Percentiles rank a stretch among this genome's conserved stretches.
These are phyloP conservation scores for Elaeis oleifera DNA, from an alignment of 202 grass and related monocot species.

Conservation along the genomic window DNA sequence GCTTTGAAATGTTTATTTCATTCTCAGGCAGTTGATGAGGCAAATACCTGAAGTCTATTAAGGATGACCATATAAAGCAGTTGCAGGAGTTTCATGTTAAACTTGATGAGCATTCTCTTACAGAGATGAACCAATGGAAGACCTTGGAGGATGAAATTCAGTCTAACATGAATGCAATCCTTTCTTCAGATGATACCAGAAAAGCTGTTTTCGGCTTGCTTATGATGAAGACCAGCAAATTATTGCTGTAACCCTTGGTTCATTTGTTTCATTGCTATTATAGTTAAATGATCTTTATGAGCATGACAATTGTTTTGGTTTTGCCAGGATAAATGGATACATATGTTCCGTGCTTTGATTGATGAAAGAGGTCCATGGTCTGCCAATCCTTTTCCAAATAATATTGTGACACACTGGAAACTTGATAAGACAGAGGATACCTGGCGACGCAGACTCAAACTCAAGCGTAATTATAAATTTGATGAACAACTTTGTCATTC, in stretches of 20 bases:
- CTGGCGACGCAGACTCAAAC: constrained; percentile 80
- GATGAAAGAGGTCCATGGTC: constrained; percentile 95
- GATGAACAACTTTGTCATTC: constrained; percentile 73
- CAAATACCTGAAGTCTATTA: constrained; percentile 57
- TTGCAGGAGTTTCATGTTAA: constrained; percentile 75
- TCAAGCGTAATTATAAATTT: constrained; percentile 96
- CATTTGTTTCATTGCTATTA: constrained; percentile 8
- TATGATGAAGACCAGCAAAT: constrained; percentile 96
- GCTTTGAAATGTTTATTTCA: constrained; percentile 23
- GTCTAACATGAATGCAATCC: constrained; percentile 52
- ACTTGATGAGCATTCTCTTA: constrained; percentile 52
- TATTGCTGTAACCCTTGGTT: constrained; percentile 61
- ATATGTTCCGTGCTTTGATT: constrained; percentile 74
- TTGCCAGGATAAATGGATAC: constrained; percentile 92
- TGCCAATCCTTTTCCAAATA: constrained; percentile 85
- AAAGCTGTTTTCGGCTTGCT: constrained; percentile 71
- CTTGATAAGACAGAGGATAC: constrained; percentile 94
- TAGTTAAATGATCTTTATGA: too few species aligned
- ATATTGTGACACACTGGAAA: constrained; percentile 64
- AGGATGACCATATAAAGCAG: constrained; percentile 69
- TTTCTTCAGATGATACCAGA: constrained; percentile 76
- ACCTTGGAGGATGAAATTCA: constrained; percentile 87
- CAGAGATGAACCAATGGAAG: constrained; percentile 53
- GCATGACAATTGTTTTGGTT: not conserved
- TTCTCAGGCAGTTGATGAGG: constrained; percentile 72